Conservation (phyloP, 2,329 filamentous ascomycete genomes). For the Talaromyces albobiverticillius region DNA sequence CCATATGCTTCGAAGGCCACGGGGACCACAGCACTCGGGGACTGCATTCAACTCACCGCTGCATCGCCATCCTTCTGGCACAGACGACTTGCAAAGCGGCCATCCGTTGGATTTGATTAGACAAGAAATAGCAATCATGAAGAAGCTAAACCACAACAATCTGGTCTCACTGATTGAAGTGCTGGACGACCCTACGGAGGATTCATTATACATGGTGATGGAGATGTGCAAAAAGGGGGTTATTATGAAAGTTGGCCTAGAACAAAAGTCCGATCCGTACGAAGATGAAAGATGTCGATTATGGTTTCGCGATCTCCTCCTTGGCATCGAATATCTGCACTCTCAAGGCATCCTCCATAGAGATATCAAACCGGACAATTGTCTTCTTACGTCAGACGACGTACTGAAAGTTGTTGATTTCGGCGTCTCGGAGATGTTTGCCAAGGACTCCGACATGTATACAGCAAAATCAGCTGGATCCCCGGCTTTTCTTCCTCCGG, state of each 20-base stretch:
- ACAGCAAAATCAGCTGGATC: slow-evolving; percentile 92
- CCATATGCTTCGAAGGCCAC: slow-evolving; percentile 70
- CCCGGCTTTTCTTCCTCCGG: slow-evolving; percentile 89
- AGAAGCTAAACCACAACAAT: slow-evolving; percentile 93
- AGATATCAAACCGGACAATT: slow-evolving; percentile 97
- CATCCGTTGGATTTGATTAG: slow-evolving; percentile 83
- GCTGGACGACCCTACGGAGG: slow-evolving; percentile 89
- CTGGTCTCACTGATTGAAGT: slow-evolving; percentile 93
- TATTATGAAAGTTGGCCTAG: slow-evolving; percentile 92
- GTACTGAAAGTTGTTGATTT: slow-evolving; percentile 98
- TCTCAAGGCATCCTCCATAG: slow-evolving; percentile 91
- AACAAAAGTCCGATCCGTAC: slow-evolving; percentile 78
- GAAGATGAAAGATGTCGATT: slow-evolving; percentile 75
- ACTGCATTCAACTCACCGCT: slow-evolving; percentile 62
- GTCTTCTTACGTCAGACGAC: slow-evolving; percentile 83
- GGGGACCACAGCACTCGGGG: slow-evolving; percentile 52
- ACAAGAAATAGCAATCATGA: slow-evolving; percentile 98
- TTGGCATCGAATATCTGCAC: slow-evolving; percentile 95
- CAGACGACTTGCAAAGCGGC: slow-evolving; percentile 55
- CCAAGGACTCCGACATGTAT: slow-evolving; percentile 81
- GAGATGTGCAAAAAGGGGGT: slow-evolving; percentile 99
- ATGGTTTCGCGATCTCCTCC: slow-evolving; percentile 92
- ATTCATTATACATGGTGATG: slow-evolving; percentile 96
- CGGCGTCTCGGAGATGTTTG: slow-evolving; percentile 98
- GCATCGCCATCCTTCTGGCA: slow-evolving; percentile 57